Percentiles rank a stretch among this genome's conserved stretches.
Evolutionary conservation across 2,329 filamentous ascomycete species (phyloP).

Genomic region (Aspergillus ruber): DNA sequence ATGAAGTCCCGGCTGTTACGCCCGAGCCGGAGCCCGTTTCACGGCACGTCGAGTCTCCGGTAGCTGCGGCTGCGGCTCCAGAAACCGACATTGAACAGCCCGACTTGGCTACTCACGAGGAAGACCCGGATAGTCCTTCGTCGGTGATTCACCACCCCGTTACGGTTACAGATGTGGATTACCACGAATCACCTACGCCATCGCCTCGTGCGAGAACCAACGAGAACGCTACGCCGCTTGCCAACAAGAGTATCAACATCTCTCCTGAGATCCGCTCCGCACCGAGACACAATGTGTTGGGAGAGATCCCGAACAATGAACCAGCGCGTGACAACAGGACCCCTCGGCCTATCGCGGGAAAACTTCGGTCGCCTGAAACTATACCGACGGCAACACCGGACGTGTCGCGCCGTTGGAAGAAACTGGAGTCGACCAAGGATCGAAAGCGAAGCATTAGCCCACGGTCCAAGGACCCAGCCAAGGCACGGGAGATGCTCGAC

Average conservation of each 20-base stretch:
- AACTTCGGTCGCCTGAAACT: slow-evolving; percentile 9
- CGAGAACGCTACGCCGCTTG: slow-evolving; percentile 17
- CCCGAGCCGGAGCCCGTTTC: neutral
- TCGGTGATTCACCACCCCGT: slow-evolving; percentile 1
- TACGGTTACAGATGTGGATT: slow-evolving; percentile 2
- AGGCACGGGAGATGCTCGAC: slow-evolving; percentile 33
- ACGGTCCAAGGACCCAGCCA: slow-evolving; percentile 31
- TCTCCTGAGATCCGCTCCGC: slow-evolving; percentile 15
- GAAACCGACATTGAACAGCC: neutral
- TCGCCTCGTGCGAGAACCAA: slow-evolving; percentile 10
- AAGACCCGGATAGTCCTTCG: neutral
- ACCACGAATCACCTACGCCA: slow-evolving; percentile 3
- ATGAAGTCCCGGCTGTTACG: neutral
- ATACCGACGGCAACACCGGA: slow-evolving; percentile 3
- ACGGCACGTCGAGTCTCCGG: neutral
- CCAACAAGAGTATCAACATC: slow-evolving; percentile 10
- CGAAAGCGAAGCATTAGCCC: slow-evolving; percentile 31
- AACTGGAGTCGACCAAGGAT: slow-evolving; percentile 21
- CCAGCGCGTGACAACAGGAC: slow-evolving; percentile 22
- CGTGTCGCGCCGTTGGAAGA: slow-evolving; percentile 24
- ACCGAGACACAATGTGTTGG: slow-evolving; percentile 26
- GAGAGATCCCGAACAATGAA: slow-evolving; percentile 36
- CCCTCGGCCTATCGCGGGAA: slow-evolving; percentile 10
- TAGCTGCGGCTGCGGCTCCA: neutral
- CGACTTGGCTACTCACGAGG: neutral